Conservation (phyloP, 305 asterid genomes). For the Nicotiana rustica region DNA sequence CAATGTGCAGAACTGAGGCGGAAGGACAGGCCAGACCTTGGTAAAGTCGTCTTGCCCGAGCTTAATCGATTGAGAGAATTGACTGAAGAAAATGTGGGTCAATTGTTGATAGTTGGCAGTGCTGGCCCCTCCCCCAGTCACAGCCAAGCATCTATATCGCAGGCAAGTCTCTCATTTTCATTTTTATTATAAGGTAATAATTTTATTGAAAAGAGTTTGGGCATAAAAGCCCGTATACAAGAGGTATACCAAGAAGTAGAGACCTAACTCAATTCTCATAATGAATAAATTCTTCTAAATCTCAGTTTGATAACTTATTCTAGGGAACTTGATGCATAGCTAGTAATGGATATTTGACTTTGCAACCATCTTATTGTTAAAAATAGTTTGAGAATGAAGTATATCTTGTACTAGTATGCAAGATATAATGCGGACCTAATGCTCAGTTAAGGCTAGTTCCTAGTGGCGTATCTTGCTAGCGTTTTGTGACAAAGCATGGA, state of each 20-base stretch:
- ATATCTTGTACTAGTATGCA: background rate
- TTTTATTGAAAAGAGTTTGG: too few species aligned
- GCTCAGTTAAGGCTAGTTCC: background rate
- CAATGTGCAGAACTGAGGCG: slow-evolving; percentile 79
- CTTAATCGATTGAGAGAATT: slow-evolving; percentile 63
- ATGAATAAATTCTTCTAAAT: too few species aligned
- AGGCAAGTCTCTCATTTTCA: slow-evolving; percentile 42
- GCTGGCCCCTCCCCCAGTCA: slow-evolving; percentile 49
- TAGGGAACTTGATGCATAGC: background rate
- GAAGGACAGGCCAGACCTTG: slow-evolving; percentile 90
- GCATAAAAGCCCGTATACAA: too few species aligned
- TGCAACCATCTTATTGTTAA: background rate
- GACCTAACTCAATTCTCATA: too few species aligned
- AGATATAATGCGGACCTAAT: background rate
- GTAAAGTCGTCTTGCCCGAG: slow-evolving; percentile 68
- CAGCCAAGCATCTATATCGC: slow-evolving; percentile 43
- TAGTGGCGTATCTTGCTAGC: background rate
- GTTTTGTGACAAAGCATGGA: background rate
- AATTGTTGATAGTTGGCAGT: slow-evolving; percentile 45
- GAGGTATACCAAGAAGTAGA: too few species aligned
- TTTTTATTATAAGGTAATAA: too few species aligned
- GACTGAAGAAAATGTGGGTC: slow-evolving; percentile 55
- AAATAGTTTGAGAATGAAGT: background rate
- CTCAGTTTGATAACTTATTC: background rate
- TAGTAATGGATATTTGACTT: background rate